Evolutionary conservation across 164 flowering plant genomes (phyloP), one percentile per base, ranked within the genome.

Genomic region (Liquidambar formosana): DNA sequence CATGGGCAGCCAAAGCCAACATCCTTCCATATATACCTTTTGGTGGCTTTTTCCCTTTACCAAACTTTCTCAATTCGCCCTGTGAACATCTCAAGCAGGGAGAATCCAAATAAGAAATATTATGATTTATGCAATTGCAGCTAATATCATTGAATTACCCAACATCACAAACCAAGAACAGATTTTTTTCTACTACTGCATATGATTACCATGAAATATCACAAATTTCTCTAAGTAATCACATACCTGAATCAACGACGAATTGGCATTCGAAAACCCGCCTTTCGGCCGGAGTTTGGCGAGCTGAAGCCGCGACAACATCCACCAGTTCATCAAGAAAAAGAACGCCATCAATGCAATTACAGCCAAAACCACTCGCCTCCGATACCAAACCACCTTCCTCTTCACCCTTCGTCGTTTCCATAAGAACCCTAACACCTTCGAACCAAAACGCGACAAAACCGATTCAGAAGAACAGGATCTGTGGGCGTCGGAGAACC

Each of bases 1-100:
- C 92, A 85, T 93, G 99, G n/a, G 97, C 93, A 73, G 99, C 98
- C 85, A 90, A 77, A 57, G 87, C 86, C 87, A 93, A 75, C 84
- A 96, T 76, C 80, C 97, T 84, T 27, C 78, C 83, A 78, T 83
- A 86, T 49, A 73, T 63, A 21, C 85, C 80, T 71, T 85, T 86
- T 53, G 78, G 87, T 1, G 82, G 77, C 76, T 70, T 83, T 66
- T 81, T 86, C 62, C 81, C 84, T 76, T 79, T 90, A 13, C 76
- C 76, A 68, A 76, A 33, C 77, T 84, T 86, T 61, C 72, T 83
- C 83, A 76, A 74, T 63, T 84, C 84, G 59, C 77, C 89, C 97
- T 96, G 77, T 74, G 66, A 66, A 56, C 15, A 76, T 64, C 14
- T 33, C 19, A 60, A 47, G 60, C 33, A 16, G 68, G 13, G 38